Conservation (phyloP, 768 basidiomycete species). For the Suillus lakei region DNA sequence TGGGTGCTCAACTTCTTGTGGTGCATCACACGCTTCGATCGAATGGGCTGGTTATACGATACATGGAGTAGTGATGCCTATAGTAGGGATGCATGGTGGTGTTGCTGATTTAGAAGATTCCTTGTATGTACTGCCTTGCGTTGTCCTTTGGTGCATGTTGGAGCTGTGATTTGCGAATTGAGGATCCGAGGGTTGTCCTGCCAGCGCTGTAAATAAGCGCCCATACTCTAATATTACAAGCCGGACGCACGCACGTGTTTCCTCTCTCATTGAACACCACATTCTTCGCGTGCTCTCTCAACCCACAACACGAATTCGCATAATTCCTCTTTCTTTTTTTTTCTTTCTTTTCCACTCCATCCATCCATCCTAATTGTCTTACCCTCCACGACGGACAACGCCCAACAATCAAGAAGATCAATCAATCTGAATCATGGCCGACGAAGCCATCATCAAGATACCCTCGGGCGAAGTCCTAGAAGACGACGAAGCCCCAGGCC, state of each 20-base stretch:
- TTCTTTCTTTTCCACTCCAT: conserved; percentile 1
- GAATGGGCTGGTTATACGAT: neutral
- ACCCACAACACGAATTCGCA: neutral
- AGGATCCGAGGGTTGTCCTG: neutral
- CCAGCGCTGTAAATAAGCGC: neutral
- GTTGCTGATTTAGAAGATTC: neutral
- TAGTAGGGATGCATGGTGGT: neutral
- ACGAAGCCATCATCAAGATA: conserved; percentile 17
- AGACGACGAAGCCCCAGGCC: conserved; percentile 58
- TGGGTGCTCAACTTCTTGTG: neutral
- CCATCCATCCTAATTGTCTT: conserved; percentile 1
- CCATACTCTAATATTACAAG: neutral
- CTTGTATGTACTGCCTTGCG: neutral
- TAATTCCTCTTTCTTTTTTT: conserved; percentile 10
- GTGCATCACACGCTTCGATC: neutral
- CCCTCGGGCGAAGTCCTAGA: conserved; percentile 14
- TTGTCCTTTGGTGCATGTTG: neutral
- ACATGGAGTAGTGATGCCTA: neutral
- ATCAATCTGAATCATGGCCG: conserved; percentile 21
- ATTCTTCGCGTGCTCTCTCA: neutral
- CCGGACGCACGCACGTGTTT: conserved; percentile 1
- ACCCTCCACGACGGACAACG: no score
- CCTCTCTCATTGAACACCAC: neutral
- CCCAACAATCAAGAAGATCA: neutral
- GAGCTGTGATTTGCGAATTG: neutral